A percentile compares a stretch with the other conserved stretches of the same genome.
Conservation (phyloP, 2,329 filamentous ascomycete genomes). For the Calonectria leucothoes region DNA sequence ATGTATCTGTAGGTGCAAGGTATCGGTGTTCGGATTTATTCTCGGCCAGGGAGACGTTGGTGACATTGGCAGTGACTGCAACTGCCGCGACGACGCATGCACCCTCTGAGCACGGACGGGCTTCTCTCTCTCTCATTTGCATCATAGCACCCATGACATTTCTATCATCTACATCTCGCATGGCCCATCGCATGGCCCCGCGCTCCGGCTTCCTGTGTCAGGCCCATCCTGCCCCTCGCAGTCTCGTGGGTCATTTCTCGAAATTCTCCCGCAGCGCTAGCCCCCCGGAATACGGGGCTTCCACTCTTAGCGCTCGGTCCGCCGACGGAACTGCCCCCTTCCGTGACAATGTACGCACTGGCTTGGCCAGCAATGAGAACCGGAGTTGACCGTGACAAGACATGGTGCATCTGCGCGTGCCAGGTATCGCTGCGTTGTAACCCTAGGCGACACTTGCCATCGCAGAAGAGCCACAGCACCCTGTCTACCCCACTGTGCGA, state of each 20-base stretch:
- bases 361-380: slow-evolving; percentile 25
- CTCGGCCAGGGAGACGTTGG: neutral
- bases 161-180: neutral
- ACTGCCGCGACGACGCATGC: neutral
- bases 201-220: neutral
- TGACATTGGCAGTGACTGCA: neutral
- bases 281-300: slow-evolving; percentile 38
- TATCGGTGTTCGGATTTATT: neutral
- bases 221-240: neutral
- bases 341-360: slow-evolving; percentile 31
- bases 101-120: neutral
- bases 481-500: neutral
- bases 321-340: slow-evolving; percentile 36
- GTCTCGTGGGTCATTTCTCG: slow-evolving; percentile 9
- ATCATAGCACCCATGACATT: neutral
- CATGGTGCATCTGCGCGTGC: neutral
- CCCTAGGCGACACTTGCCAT: neutral
- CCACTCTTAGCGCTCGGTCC: slow-evolving; percentile 38
- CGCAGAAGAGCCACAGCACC: neutral
- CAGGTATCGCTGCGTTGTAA: neutral
- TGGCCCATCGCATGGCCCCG: neutral
- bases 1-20: neutral
- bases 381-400: slow-evolving; percentile 23
- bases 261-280: slow-evolving; percentile 31
- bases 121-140: neutral